phyloP scores from a whole-genome alignment of 2,329 filamentous ascomycete genomes.

The Dactylella cylindrospora region DNA sequence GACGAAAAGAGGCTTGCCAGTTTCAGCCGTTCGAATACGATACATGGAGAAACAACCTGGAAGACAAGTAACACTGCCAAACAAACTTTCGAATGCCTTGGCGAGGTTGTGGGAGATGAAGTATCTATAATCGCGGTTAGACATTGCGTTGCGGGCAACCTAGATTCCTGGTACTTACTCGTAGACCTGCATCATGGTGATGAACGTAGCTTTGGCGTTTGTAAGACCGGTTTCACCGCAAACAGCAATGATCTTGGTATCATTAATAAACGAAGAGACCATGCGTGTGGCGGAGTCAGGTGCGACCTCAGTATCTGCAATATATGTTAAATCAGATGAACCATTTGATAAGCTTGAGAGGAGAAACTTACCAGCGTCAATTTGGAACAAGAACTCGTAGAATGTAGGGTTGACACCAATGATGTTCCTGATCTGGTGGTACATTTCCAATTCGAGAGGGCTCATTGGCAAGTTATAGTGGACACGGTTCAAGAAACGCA shows the following conservation, averaged over 20 bases:
- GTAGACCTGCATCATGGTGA: slow-evolving; percentile 99
- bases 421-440: slow-evolving; percentile 97
- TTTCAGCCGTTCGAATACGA: slow-evolving; percentile 89
- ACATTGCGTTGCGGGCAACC: background rate
- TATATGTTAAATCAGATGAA: no score
- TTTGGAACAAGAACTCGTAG: slow-evolving; percentile 94
- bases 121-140: slow-evolving; percentile 58
- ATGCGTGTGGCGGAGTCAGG: slow-evolving; percentile 87
- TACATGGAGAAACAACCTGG: slow-evolving; percentile 99
- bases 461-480: slow-evolving; percentile 98
- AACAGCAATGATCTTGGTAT: slow-evolving; percentile 87
- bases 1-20: slow-evolving; percentile 93
- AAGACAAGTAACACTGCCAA: slow-evolving; percentile 94
- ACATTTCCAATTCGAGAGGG: slow-evolving; percentile 94
- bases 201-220: slow-evolving; percentile 88
- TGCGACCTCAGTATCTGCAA: slow-evolving; percentile 81
- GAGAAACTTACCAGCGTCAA: slow-evolving; percentile 66
- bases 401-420: slow-evolving; percentile 98
- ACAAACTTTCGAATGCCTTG: slow-evolving; percentile 96
- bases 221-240: slow-evolving; percentile 93
- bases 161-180: no score
- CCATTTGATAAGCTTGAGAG: no score
- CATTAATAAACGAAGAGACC: slow-evolving; percentile 84
- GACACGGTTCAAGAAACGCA: slow-evolving; percentile 98
- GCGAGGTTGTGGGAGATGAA: slow-evolving; percentile 97